Conservation (phyloP, 441 rosid species). For the Mallotus repandus region DNA sequence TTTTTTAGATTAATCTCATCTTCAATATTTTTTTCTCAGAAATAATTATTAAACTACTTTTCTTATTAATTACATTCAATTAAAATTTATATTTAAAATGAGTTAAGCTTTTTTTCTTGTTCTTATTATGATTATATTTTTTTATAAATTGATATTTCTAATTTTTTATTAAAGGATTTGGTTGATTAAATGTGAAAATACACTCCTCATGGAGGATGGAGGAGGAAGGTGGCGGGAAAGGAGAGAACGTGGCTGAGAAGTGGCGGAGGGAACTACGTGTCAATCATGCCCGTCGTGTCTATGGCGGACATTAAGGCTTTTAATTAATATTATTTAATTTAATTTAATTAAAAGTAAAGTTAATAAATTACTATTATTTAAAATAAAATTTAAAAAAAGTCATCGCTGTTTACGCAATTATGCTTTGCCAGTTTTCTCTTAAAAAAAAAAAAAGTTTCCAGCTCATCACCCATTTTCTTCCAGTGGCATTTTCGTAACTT, state of each 20-base stretch:
- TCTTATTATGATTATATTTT: no score
- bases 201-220: not conserved
- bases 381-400: not conserved
- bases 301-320: constrained; percentile 27
- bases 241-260: not conserved
- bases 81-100: no score
- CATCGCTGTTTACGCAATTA: constrained; percentile 12
- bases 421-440: constrained; percentile 18
- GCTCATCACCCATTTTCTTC: constrained; percentile 6
- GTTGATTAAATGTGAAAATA: no score
- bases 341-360: not conserved
- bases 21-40: no score
- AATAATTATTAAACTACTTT: no score
- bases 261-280: constrained; percentile 19
- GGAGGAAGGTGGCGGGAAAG: not conserved
- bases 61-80: no score
- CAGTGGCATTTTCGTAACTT: constrained; percentile 1
- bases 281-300: constrained; percentile 19
- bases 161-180: no score
- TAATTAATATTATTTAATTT: not conserved
- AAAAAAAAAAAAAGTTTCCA: constrained; percentile 7
- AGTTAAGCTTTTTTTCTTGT: no score
- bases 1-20: no score
- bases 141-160: no score
- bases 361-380: not conserved